A percentile compares a stretch with the other conserved stretches of the same genome.
phyloP scores from a whole-genome alignment of 2,329 filamentous ascomycete species.

The Kalmusia sp. region DNA sequence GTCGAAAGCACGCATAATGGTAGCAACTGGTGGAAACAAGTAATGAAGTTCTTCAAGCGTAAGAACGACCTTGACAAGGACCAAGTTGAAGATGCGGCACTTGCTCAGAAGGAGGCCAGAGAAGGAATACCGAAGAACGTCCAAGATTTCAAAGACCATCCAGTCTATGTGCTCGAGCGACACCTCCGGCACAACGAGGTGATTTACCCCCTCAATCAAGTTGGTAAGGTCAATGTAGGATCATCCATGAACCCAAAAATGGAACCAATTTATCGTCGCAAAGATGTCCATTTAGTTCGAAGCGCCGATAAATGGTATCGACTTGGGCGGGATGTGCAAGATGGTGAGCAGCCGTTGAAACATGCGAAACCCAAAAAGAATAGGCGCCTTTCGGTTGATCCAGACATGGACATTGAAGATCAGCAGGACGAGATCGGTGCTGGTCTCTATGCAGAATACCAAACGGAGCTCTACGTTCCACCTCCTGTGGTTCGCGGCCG shows the following conservation, averaged over 20 bases:
- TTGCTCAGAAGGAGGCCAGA: conserved; percentile 72
- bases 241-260: conserved; percentile 63
- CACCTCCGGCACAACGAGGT: conserved; percentile 87
- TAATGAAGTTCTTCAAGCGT: conserved; percentile 54
- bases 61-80: conserved; percentile 66
- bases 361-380: conserved; percentile 56
- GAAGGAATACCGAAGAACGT: conserved; percentile 87
- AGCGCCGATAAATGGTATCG: conserved; percentile 92
- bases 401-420: conserved; percentile 41
- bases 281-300: conserved; percentile 78
- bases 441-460: conserved; percentile 65
- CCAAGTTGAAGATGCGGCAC: conserved; percentile 80
- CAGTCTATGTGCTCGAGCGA: conserved; percentile 75
- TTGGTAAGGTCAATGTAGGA: conserved; percentile 79
- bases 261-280: conserved; percentile 82
- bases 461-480: conserved; percentile 75
- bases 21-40: conserved; percentile 62
- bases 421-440: conserved; percentile 54
- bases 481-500: conserved; percentile 77
- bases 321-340: conserved; percentile 77
- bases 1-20: conserved; percentile 72
- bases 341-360: conserved; percentile 81
- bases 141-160: conserved; percentile 86
- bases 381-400: conserved; percentile 29
- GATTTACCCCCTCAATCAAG: conserved; percentile 72